A percentile compares a stretch with the other conserved stretches of the same genome.
phyloP scores from a whole-genome alignment of 345 rosid genomes.

The Arabis hirsuta region DNA sequence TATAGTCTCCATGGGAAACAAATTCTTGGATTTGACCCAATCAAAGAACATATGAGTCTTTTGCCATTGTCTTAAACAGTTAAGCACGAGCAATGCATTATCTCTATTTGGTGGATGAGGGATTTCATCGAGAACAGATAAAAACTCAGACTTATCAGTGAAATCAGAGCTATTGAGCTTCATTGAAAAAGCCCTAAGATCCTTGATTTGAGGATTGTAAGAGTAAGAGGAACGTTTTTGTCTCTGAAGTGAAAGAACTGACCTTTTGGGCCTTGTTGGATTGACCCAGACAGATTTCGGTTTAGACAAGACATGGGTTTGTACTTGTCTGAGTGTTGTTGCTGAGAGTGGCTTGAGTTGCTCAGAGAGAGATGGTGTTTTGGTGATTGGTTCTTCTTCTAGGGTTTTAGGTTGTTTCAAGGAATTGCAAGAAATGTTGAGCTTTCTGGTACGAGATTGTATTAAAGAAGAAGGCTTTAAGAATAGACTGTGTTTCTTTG shows the following conservation, averaged over 20 bases:
- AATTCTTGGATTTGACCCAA: slow-evolving; percentile 68
- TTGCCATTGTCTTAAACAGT: slow-evolving; percentile 74
- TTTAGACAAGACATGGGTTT: slow-evolving; percentile 57
- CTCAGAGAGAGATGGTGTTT: slow-evolving; percentile 73
- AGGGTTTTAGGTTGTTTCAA: slow-evolving; percentile 45
- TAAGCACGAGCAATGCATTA: slow-evolving; percentile 70
- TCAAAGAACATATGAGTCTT: slow-evolving; percentile 67
- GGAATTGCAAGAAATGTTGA: slow-evolving; percentile 53
- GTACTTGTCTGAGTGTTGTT: slow-evolving; percentile 58
- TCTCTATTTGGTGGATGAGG: slow-evolving; percentile 67
- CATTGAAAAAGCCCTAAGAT: slow-evolving; percentile 65
- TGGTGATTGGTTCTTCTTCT: slow-evolving; percentile 43
- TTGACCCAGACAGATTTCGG: slow-evolving; percentile 89
- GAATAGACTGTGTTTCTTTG: slow-evolving; percentile 50
- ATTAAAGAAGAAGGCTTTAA: slow-evolving; percentile 36
- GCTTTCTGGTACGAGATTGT: slow-evolving; percentile 47
- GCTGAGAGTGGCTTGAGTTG: slow-evolving; percentile 82
- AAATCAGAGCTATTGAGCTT: slow-evolving; percentile 66
- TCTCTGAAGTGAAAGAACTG: slow-evolving; percentile 83
- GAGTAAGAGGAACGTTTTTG: slow-evolving; percentile 70
- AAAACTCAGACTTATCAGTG: slow-evolving; percentile 53
- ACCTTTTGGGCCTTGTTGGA: slow-evolving; percentile 79
- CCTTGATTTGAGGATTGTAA: slow-evolving; percentile 64
- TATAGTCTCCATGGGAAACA: slow-evolving; percentile 81
- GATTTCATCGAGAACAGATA: slow-evolving; percentile 54